Base-by-base conservation (phyloP, 805 yeast genomes). In the Sugiyamaella chiloensis region DNA sequence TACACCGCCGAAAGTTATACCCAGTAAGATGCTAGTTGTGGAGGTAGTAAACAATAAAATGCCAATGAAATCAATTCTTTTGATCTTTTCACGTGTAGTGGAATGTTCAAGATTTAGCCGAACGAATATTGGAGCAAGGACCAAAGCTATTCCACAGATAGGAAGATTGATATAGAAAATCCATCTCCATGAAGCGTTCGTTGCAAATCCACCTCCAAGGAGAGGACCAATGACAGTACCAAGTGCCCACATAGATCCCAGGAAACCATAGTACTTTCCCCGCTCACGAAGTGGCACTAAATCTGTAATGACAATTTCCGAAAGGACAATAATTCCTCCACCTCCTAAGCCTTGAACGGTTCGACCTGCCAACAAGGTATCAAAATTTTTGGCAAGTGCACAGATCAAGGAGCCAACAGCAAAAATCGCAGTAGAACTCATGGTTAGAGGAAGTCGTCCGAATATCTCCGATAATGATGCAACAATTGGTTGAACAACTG, bases 151-250 rank as follows among this genome's bases (percentile, higher is more conserved):
- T 1, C 83, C 87, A 14, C 86, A 85, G 29, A 82, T 63, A 2
- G 88, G 87, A 30, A 85, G 61, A 61, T 83, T 84, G 52, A 85
- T 71, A 64, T 79, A 85, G 60, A 83, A 85, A 57, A 87, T 79
- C 87, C 89, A 83, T 57, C 89, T 70, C 89, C 89, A 84, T n/a
- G 78, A 66, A 3, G 73, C 78, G 44, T 74, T 66, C 2, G 77
- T 64, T 1, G 85, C 72, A 48, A 84, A 75, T 0, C 80, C 81
- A 24, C 88, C 88, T 11, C 87, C 88, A 20, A 83, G 59, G 32
- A 81, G 66, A 0, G 89, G 88, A 1, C 88, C 88, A 17, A 47
- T 42, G 0, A 57, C 60, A 4, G 59, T 49, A 6, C 63, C 64
- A 1, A 65, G 31, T 1, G 64, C 64, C 63, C 67, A 62, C 20